A percentile compares a stretch with the other conserved stretches of the same genome.
Conservation (phyloP, 2,329 filamentous ascomycete species). For the Fusarium nygamai region DNA sequence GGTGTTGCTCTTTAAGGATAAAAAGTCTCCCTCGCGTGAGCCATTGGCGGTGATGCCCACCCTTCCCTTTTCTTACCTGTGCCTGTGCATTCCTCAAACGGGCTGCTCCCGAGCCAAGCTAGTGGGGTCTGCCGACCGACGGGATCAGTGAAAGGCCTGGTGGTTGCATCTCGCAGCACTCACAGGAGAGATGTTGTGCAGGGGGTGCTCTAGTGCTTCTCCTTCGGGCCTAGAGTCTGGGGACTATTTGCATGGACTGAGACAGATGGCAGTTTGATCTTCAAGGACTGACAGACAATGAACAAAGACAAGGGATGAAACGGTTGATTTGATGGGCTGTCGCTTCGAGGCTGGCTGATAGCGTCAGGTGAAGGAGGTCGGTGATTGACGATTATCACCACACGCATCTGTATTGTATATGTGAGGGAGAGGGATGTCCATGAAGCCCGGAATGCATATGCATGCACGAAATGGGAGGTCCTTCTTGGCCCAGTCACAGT, state of each 20-base stretch:
- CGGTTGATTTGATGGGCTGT: slow-evolving; percentile 8
- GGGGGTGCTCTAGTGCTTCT: slow-evolving; percentile 18
- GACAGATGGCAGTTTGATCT: slow-evolving; percentile 28
- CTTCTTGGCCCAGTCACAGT: not conserved
- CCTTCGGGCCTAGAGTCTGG: not conserved
- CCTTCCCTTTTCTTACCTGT: slow-evolving; percentile 22
- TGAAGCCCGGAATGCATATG: slow-evolving; percentile 21
- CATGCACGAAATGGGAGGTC: slow-evolving; percentile 13
- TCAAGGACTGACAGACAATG: not conserved
- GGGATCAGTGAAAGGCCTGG: slow-evolving; percentile 4
- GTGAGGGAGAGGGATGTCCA: slow-evolving; percentile 17
- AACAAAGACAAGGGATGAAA: slow-evolving; percentile 20
- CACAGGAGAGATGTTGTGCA: slow-evolving; percentile 24
- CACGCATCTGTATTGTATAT: slow-evolving; percentile 13
- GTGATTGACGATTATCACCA: slow-evolving; percentile 10
- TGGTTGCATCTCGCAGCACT: slow-evolving; percentile 3
- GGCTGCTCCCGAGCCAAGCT: slow-evolving; percentile 39
- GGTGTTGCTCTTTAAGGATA: not conserved
- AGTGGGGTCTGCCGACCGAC: slow-evolving; percentile 36
- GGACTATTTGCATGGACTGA: slow-evolving; percentile 25
- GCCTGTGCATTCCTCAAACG: slow-evolving; percentile 38
- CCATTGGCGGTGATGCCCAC: slow-evolving; percentile 16
- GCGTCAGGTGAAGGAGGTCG: slow-evolving; percentile 33
- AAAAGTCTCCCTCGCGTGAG: slow-evolving; percentile 16
- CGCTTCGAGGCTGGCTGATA: slow-evolving; percentile 21